These are phyloP conservation scores for Aspergillus awamori DNA, from an alignment of 2,329 filamentous ascomycete species.

Conservation along the genomic window DNA sequence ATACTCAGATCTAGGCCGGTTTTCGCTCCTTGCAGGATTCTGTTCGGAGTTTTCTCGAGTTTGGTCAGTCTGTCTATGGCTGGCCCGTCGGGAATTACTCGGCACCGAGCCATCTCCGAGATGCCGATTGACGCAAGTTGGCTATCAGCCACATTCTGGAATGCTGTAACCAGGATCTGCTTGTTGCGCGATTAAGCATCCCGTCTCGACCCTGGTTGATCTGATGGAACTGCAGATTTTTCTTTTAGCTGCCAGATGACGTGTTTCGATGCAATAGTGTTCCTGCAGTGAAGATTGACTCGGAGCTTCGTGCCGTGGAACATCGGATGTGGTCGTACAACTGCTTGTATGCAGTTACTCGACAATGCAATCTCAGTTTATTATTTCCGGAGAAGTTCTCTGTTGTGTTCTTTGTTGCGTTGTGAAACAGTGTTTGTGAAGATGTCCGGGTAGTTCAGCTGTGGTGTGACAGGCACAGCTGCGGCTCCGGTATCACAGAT, in stretches of 20 bases:
- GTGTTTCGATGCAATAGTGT: not conserved
- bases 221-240: not conserved
- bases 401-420: no score
- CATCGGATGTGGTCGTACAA: no score
- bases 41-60: not conserved
- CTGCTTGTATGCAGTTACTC: no score
- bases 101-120: constrained; percentile 6
- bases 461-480: no score
- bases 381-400: no score
- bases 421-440: no score
- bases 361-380: no score
- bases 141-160: not conserved
- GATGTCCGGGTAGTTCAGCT: no score
- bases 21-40: not conserved
- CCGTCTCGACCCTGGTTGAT: not conserved
- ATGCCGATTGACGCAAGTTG: not conserved
- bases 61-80: not conserved
- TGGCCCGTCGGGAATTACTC: not conserved
- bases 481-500: no score
- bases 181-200: not conserved
- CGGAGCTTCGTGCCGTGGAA: no score
- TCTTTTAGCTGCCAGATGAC: not conserved
- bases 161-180: not conserved
- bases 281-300: not conserved
- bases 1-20: not conserved